Base-by-base conservation (phyloP, 805 yeast genomes). In the Kuraishia cidri region DNA sequence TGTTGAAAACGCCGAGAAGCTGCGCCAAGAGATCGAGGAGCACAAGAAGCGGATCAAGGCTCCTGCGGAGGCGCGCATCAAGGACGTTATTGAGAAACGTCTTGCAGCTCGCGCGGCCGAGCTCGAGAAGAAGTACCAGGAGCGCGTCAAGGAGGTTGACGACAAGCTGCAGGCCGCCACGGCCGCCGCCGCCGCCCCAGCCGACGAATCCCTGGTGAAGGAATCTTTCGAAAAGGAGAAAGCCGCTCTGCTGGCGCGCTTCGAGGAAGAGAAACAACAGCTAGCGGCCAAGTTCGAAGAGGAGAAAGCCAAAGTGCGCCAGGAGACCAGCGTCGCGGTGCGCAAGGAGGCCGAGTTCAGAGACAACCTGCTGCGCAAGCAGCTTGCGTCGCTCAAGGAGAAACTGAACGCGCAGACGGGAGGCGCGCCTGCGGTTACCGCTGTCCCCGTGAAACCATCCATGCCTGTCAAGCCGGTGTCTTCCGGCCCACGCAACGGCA, bases 261-360 rank as follows among this genome's bases (percentile, higher is more conserved):
- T 39, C 24, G 41, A 42, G 36, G 31, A 37, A 32, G 39, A 37
- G 35, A 34, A 41, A 50, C 28, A 48, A 44, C 37, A 33, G 15
- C 35, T 47, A 30, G 35, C 38, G 9, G 38, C 34, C 5, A 27
- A 40, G 14, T 41, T 48, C 28, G 51, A 47, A 18, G 35, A 36
- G 16, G 54, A 46, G 35, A 51, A 52, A 52, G 47, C 58, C 40
- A 56, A 61, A 37, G 60, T 64, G 29, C 61, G 67, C 13, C 64
- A 60, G 21, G 68, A 62, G 29, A 64, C 69, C 3, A 57, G 71
- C 31, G 58, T 61, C 33, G 69, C 71, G 17, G 67, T 72, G 27
- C 69, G 71, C 31, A 71, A 74, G 47, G 76, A 75, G 45, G 67
- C 66, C 30, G 79, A 71, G 37, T 67, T 80, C 51, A 69, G 75